These are phyloP conservation scores for Apiospora koreana DNA, from an alignment of 2,329 filamentous ascomycete genomes.

Conservation along the genomic window DNA sequence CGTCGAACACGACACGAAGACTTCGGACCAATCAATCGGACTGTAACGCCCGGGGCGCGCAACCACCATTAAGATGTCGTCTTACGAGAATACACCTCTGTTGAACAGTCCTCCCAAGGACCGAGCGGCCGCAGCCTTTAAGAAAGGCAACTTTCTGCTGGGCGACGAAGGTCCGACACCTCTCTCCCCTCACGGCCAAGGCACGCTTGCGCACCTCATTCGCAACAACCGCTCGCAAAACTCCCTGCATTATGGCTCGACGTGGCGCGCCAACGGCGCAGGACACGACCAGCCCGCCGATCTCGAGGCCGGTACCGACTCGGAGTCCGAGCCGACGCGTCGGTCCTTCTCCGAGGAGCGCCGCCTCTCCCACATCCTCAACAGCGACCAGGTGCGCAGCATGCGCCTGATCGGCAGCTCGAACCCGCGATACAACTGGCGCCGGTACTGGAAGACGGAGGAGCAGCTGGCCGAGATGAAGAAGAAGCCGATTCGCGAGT, in stretches of 20 bases:
- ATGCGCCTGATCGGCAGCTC: constrained; percentile 86
- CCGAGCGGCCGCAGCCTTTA: constrained; percentile 17
- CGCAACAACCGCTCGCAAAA: constrained; percentile 28
- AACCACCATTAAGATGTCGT: constrained; percentile 14
- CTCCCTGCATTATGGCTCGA: constrained; percentile 27
- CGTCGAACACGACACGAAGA: neutral
- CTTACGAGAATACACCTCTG: constrained; percentile 5
- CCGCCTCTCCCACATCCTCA: constrained; percentile 59
- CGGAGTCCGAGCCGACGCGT: constrained; percentile 43
- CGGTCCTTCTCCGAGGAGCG: constrained; percentile 55
- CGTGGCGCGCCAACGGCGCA: constrained; percentile 24
- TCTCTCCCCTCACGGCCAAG: constrained; percentile 26
- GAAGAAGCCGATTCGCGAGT: constrained; percentile 70
- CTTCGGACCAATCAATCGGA: neutral
- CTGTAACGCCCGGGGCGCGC: neutral
- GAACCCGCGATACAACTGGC: constrained; percentile 84
- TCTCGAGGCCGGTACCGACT: constrained; percentile 25
- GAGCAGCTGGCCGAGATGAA: constrained; percentile 72
- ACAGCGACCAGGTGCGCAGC: constrained; percentile 74
- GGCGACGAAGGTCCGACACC: constrained; percentile 26
- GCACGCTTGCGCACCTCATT: constrained; percentile 30
- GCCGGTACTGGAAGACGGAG: constrained; percentile 81
- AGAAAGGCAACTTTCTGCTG: constrained; percentile 17
- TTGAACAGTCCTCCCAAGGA: constrained; percentile 24
- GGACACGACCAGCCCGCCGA: constrained; percentile 17